A percentile compares a stretch with the other conserved stretches of the same genome.
Evolutionary conservation across 2,329 filamentous ascomycete genomes (phyloP).

Genomic region (Stylonectria norvegica): DNA sequence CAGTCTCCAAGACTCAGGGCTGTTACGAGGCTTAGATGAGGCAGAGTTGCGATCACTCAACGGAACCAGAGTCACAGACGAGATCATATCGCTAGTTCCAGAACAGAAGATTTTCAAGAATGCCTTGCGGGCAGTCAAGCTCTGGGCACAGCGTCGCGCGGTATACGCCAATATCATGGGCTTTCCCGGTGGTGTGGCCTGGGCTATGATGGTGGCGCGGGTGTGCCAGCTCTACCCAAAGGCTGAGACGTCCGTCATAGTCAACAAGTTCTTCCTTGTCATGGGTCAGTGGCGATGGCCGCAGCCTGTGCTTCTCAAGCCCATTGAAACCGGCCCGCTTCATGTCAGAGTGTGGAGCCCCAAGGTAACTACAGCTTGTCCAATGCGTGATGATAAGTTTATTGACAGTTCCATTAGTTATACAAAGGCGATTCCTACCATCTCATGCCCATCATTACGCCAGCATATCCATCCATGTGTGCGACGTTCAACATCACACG

Average conservation of each 20-base stretch:
- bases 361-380: constrained; percentile 62
- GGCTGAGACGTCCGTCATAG: constrained; percentile 81
- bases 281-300: constrained; percentile 93
- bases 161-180: constrained; percentile 97
- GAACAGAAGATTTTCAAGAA: constrained; percentile 86
- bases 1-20: constrained; percentile 75
- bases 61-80: constrained; percentile 89
- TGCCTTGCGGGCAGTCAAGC: constrained; percentile 86
- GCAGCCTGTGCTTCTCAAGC: constrained; percentile 84
- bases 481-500: constrained; percentile 89
- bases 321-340: constrained; percentile 76
- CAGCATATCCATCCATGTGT: constrained; percentile 96
- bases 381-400: constrained; percentile 4
- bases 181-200: constrained; percentile 93
- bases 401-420: constrained; percentile 45
- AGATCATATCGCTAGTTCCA: constrained; percentile 84
- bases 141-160: constrained; percentile 90
- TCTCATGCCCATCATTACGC: constrained; percentile 97
- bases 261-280: constrained; percentile 91
- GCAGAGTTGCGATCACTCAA: constrained; percentile 86
- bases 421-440: constrained; percentile 81
- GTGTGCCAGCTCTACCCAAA: constrained; percentile 96
- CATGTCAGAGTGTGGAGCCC: constrained; percentile 94
- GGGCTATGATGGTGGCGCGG: constrained; percentile 95
- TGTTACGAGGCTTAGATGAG: constrained; percentile 83